Evolutionary conservation across 2,329 filamentous ascomycete genomes (phyloP), one percentile per base, ranked within the genome.

Genomic region (Coccinonectria pachysandricola): DNA sequence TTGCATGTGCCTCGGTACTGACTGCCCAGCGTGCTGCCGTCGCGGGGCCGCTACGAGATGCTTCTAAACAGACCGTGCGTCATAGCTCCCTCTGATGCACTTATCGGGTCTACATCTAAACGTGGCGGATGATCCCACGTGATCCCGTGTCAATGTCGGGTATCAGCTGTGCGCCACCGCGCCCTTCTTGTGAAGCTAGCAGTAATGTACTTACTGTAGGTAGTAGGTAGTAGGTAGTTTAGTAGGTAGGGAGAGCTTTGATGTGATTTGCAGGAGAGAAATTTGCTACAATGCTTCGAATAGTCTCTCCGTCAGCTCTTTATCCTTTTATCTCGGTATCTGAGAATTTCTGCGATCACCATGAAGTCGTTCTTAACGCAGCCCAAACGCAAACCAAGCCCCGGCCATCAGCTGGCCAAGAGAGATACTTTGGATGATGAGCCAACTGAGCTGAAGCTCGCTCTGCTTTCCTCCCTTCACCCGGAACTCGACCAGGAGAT

Each of bases 361-460:
- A 77, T 78, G 73, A 66, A 76, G 38, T 53, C 64, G 15, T 77
- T 75, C 44, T 50, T 77, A 28, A 62, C 60, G 7, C 56, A 61
- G 11, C 58, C 56, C 30, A 76, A 74, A 50, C 65, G 71, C 28
- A 75, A 57, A 30, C 31, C 35, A 12, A 46, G 38, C 24, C 37
- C 39, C 13, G 42, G 39, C 56, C 40, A 45, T 43, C 27, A 44
- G 32, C 21, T 30, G 5, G 26, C 30, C 19, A 27, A 24, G 17
- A 45, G 49, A 5, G 52, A 54, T 11, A 69, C 75, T n/a, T n/a
- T n/a, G n/a, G n/a, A n/a, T 10, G 74, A 86, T 10, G 82, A 93
- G 23, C 77, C 81, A 2, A 98, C 91, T 0, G 91, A 96, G 36
- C 64, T 92, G 43, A 96, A 95, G 48, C 59, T 98, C 9, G 86